A percentile compares a stretch with the other conserved stretches of the same genome.
These are phyloP conservation scores for Penicillium tannophilum DNA, from an alignment of 495 filamentous ascomycete genomes.

Conservation along the genomic window DNA sequence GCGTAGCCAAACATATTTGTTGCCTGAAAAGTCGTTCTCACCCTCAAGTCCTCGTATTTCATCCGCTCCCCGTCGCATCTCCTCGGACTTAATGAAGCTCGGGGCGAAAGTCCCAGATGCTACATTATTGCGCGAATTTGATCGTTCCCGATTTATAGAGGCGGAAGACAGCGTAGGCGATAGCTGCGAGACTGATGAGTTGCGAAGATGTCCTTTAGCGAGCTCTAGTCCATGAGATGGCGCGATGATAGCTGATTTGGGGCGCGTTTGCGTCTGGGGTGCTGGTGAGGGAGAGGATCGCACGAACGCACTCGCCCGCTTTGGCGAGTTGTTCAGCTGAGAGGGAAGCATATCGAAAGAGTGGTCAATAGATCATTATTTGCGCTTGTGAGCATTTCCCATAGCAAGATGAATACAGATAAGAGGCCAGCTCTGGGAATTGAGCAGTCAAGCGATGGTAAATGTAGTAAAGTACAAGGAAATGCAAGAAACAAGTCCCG, in stretches of 20 bases:
- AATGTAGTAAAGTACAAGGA: slow-evolving; percentile 4
- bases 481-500: slow-evolving; percentile 2
- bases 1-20: slow-evolving; percentile 95
- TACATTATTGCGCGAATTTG: slow-evolving; percentile 61
- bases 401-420: slow-evolving; percentile 14
- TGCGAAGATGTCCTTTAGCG: slow-evolving; percentile 54
- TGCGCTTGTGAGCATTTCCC: slow-evolving; percentile 14
- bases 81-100: slow-evolving; percentile 87
- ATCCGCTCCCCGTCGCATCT: slow-evolving; percentile 65
- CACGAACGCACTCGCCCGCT: slow-evolving; percentile 77
- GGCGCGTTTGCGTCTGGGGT: slow-evolving; percentile 52
- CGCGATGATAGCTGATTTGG: slow-evolving; percentile 71
- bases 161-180: slow-evolving; percentile 31
- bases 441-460: slow-evolving; percentile 6
- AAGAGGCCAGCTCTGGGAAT: slow-evolving; percentile 9
- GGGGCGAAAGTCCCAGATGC: slow-evolving; percentile 86
- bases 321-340: slow-evolving; percentile 49
- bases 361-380: slow-evolving; percentile 40
- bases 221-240: slow-evolving; percentile 50
- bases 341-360: slow-evolving; percentile 45
- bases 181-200: slow-evolving; percentile 56
- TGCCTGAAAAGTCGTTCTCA: slow-evolving; percentile 98
- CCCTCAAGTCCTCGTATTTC: slow-evolving; percentile 79
- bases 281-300: slow-evolving; percentile 62
- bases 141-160: slow-evolving; percentile 47